These are phyloP conservation scores for Biscogniauxia marginata DNA, from an alignment of 2,329 filamentous ascomycete genomes.

Conservation along the genomic window DNA sequence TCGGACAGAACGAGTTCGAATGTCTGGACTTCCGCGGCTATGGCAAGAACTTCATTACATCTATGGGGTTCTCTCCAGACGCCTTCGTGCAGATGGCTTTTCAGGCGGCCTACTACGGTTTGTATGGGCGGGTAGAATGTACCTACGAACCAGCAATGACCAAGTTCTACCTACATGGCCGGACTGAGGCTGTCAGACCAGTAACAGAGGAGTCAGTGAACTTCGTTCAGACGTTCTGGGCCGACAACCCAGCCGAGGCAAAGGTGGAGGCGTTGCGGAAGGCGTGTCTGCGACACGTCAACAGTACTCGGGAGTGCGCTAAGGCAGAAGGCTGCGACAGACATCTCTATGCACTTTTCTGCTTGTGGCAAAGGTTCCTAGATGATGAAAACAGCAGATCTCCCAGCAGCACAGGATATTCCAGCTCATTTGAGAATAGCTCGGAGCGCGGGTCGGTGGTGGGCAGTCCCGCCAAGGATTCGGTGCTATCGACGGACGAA, in stretches of 20 bases:
- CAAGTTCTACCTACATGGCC: conserved; percentile 87
- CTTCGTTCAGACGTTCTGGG: conserved; percentile 94
- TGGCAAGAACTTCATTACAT: conserved; percentile 96
- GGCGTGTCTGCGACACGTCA: conserved; percentile 80
- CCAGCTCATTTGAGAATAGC: conserved; percentile 55
- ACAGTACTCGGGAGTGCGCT: conserved; percentile 77
- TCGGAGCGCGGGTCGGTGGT: conserved; percentile 47
- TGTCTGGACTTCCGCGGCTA: conserved; percentile 87
- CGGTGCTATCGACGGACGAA: conserved; percentile 44
- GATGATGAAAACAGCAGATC: conserved; percentile 65
- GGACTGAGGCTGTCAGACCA: conserved; percentile 88
- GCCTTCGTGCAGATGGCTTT: conserved; percentile 99
- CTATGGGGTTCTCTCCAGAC: conserved; percentile 94
- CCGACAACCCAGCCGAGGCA: conserved; percentile 74
- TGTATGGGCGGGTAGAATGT: conserved; percentile 91
- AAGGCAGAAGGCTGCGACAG: conserved; percentile 90
- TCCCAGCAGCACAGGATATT: conserved; percentile 59
- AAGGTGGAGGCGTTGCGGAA: conserved; percentile 85
- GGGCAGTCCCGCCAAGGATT: conserved; percentile 54
- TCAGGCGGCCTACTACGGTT: conserved; percentile 94
- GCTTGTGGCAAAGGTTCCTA: conserved; percentile 86
- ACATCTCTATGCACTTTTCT: conserved; percentile 91
- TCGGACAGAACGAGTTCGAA: conserved; percentile 94
- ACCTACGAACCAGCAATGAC: conserved; percentile 99
- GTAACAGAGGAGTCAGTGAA: conserved; percentile 81